Evolutionary conservation across 2,329 filamentous ascomycete species (phyloP).

Genomic region (Sporothrix protearum): DNA sequence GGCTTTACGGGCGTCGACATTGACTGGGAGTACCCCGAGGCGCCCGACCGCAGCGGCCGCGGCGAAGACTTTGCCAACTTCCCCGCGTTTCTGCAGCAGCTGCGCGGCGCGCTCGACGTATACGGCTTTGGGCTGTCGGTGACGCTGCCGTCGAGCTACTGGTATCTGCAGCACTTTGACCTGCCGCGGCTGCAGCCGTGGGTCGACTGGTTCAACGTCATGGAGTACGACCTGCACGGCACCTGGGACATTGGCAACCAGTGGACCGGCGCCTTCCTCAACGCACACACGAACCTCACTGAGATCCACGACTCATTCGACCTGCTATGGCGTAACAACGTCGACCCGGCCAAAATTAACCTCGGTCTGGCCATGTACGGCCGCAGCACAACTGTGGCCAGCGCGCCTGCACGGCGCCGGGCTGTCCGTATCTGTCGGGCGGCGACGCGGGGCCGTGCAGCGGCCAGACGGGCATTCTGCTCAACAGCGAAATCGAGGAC

Average conservation of each 20-base stretch:
- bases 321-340: constrained; percentile 46
- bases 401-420: constrained; percentile 31
- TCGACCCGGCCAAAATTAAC: constrained; percentile 42
- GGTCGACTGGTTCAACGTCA: constrained; percentile 28
- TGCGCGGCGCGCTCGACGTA: constrained; percentile 4
- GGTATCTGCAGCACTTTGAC: constrained; percentile 29
- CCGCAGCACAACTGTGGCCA: constrained; percentile 27
- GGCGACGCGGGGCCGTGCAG: constrained; percentile 30
- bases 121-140: constrained; percentile 5
- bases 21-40: constrained; percentile 27
- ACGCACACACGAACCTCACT: constrained; percentile 46
- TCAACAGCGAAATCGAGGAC: constrained; percentile 31
- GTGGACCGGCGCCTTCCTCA: constrained; percentile 34
- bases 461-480: constrained; percentile 28
- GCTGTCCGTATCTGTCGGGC: constrained; percentile 31
- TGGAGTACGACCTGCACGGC: constrained; percentile 42
- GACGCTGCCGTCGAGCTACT: constrained; percentile 20
- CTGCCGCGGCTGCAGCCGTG: constrained; percentile 27
- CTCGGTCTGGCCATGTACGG: constrained; percentile 46
- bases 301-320: constrained; percentile 43
- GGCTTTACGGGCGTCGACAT: constrained; percentile 22
- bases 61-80: constrained; percentile 26
- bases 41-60: constrained; percentile 28
- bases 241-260: constrained; percentile 36
- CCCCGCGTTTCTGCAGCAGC: constrained; percentile 1